Base-by-base conservation (phyloP, 108 stramenopile genomes). In the Skeletonema potamos region DNA sequence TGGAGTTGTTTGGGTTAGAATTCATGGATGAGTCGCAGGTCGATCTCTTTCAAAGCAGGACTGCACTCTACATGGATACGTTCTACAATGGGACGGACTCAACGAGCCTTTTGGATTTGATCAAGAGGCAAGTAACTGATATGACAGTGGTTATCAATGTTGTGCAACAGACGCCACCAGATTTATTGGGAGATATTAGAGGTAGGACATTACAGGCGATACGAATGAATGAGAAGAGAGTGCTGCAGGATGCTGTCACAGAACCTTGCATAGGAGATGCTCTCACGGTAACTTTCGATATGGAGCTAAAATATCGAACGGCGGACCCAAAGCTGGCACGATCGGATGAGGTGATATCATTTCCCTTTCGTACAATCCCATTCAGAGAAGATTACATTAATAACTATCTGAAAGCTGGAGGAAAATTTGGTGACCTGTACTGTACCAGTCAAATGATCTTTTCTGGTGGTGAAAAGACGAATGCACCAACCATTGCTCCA, bases 311-410 rank as follows among this genome's bases (percentile, higher is more conserved):
- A 18, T 79, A 79, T 54, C 60, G 59, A 24, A 41, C 54, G 13
- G 20, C 39, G 6, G 71, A 72, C 41, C 56, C 57, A 33, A 46
- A 30, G 9, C 8, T 22, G 32, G 29, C 54, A 33, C 32, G 36
- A 55, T 66, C 37, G 43, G 54, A 79, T 41, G 24, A 11, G 8
- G 60, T 79, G 12, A 68, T 79, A 48, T 55, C 70, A 33, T 62
- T 64, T 48, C 78, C 78, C 0, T 72, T 79, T 46, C 39, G 34
- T 11, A 54, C 78, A 22, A 66, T 68, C n/a, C 61, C 60, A 28
- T 72, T 66, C 29, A 48, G 66, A 56, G 36, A 29, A 54, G 18
- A 37, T 0, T 79, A 79, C 54, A 72, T 72, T 34, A 9, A 33
- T 2, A 18, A 26, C 26, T 41, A 73, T 27, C 27, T 73, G 29